Evolutionary conservation across 1,284 basidiomycete genomes (phyloP), one percentile per base, ranked within the genome.

Genomic region (Ustilago loliicola): DNA sequence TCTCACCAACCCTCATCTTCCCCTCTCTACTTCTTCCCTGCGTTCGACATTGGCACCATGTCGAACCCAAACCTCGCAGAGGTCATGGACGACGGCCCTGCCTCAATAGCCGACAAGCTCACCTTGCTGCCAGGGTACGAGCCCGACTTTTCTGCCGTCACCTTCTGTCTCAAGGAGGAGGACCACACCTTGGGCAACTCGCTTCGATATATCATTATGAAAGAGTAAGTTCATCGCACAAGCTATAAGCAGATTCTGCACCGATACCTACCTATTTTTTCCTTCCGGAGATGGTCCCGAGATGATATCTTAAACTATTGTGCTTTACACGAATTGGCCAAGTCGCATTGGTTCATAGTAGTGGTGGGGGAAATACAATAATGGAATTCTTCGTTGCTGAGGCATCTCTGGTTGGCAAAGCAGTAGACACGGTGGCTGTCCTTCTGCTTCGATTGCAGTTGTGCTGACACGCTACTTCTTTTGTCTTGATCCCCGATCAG

Each of bases 131-230:
- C 89, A 21, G 94, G 94, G 60, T 92, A 93, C 52, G 89, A 92
- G 61, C 88, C 91, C 9, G 94, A 96, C 87, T 89, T 96, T 79
- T 93, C 94, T 34, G 92, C 94, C 1, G 95, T 93, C 21, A 98
- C 96, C 1, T 99, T 93, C 88, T 93, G 93, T 85, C 92, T 98
- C 54, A 89, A 92, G 85, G 92, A 97, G 85, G 96, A 98, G 88
- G 93, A 94, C 9, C 96, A 98, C 88, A 98, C 96, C 0, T 91
- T 98, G 30, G 96, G 96, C 19, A 99, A 99, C 83, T 90, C 94
- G 0, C 89, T 99, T 55, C 89, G 96, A 62, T 99, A 94, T 94
- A 98, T 98, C 92, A 88, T 98, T 72, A 98, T 98, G 96, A 98
- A 98, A 88, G 96, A 99, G 96, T 98, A 85, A 85, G 91, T 85